Percentiles rank a stretch among this genome's conserved stretches.
Conservation (phyloP, 2,329 filamentous ascomycete genomes). For the Colletotrichum falcatum region DNA sequence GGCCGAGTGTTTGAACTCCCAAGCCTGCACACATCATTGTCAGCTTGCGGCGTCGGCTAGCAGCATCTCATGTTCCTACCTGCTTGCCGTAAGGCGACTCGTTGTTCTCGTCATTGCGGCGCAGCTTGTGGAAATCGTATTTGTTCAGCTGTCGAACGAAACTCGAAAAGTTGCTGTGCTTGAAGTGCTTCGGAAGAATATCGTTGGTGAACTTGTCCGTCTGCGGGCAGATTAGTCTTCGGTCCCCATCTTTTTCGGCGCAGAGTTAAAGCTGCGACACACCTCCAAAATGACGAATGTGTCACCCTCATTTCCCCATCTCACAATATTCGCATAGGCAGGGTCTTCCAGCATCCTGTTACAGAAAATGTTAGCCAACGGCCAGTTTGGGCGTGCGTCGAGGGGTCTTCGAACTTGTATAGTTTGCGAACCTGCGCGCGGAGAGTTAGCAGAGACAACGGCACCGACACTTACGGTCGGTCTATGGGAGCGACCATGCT, state of each 20-base stretch:
- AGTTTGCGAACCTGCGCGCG: conserved; percentile 87
- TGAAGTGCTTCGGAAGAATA: conserved; percentile 98
- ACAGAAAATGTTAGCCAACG: conserved; percentile 49
- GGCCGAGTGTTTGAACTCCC: conserved; percentile 98
- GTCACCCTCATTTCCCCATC: conserved; percentile 95
- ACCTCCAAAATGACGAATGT: conserved; percentile 98
- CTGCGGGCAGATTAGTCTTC: conserved; percentile 58
- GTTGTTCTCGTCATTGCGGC: conserved; percentile 88
- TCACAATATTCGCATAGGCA: conserved; percentile 89
- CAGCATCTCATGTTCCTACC: conserved; percentile 59
- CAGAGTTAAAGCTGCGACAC: conserved; percentile 46
- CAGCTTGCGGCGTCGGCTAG: conserved; percentile 10
- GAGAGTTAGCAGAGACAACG: conserved; percentile 46
- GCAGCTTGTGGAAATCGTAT: conserved; percentile 98
- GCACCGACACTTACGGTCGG: conserved; percentile 9
- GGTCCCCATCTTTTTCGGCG: neutral
- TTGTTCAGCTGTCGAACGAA: conserved; percentile 97
- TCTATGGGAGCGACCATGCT: conserved; percentile 18
- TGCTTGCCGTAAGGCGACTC: conserved; percentile 85
- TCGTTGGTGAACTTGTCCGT: conserved; percentile 98
- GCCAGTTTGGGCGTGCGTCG: conserved; percentile 20
- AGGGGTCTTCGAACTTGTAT: conserved; percentile 80
- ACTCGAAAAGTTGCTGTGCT: conserved; percentile 98
- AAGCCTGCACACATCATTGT: conserved; percentile 66
- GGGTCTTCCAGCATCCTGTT: conserved; percentile 95